Evolutionary conservation across 2,329 filamentous ascomycete species (phyloP), one percentile per base, ranked within the genome.

Genomic region (Harringtonia lauricola): DNA sequence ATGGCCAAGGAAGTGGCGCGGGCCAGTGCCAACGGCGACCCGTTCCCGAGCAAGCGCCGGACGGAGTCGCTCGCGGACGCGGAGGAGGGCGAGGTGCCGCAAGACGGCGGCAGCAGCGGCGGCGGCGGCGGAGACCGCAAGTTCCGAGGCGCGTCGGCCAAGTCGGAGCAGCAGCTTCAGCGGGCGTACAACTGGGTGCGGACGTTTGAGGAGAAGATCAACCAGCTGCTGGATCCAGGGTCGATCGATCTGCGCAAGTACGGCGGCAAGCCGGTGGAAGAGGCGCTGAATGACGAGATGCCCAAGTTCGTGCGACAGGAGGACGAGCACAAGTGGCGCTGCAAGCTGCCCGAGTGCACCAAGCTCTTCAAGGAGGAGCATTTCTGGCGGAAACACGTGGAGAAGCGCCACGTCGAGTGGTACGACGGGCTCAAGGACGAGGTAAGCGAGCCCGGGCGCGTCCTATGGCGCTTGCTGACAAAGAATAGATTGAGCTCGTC

Each of bases 171-270:
- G 59, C 92, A 96, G 59, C 76, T 96, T 14, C 85, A 94, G 56
- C 83, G 89, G 45, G 92, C 92, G 0, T 96, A 88, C 67, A 98
- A 96, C 58, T 98, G 94, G 92, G 94, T 98, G 47, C 94, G 85
- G 68, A 96, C 92, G 0, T 98, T 95, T 56, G 92, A 98, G 59
- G 92, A 98, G 58, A 98, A 98, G 66, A 74, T 98, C 41, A 70
- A 86, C 59, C 89, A 95, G 60, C 84, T 96, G 38, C 72, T 98
- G 14, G 90, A 96, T 52, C 92, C 92, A 0, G 86, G 92, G 43
- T 80, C 81, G 40, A 84, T 85, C 21, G 88, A 96, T 57, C 70
- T 96, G 35, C 81, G 81, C 60, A 96, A 95, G 65, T 75, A 96
- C 22, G 92, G 94, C 40, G 92, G 92, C 17, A 89, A 87, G 58